Conservation (phyloP, 164 flowering plant species). For the Berberis vulgaris region DNA sequence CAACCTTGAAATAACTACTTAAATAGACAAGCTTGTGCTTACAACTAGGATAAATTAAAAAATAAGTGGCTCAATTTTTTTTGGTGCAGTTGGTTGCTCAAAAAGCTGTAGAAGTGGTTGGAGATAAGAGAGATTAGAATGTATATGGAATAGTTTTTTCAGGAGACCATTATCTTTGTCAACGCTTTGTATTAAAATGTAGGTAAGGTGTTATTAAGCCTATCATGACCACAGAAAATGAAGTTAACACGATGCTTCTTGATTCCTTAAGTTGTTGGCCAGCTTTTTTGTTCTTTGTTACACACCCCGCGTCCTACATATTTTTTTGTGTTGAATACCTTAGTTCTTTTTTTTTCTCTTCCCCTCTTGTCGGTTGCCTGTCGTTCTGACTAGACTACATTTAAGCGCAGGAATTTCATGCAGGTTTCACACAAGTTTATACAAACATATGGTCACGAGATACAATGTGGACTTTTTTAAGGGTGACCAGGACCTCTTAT, state of each 20-base stretch:
- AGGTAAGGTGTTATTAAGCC: conserved; percentile 15
- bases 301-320: conserved; percentile 19
- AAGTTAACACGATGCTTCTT: conserved; percentile 53
- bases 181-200: conserved; percentile 27
- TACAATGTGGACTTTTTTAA: conserved; percentile 28
- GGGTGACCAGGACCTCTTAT: conserved; percentile 18
- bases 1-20: conserved; percentile 28
- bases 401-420: conserved; percentile 6
- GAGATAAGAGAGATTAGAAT: conserved; percentile 27
- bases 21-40: conserved; percentile 33
- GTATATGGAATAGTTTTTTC: conserved; percentile 19
- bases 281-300: conserved; percentile 17
- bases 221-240: conserved; percentile 29
- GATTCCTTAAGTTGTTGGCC: conserved; percentile 26
- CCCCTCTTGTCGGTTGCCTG: conserved; percentile 11
- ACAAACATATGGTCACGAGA: conserved; percentile 25
- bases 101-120: conserved; percentile 41
- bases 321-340: conserved; percentile 14
- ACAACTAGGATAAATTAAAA: conserved; percentile 13
- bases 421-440: conserved; percentile 7
- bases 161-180: conserved; percentile 26
- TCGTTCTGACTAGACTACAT: conserved; percentile 5
- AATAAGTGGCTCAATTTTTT: conserved; percentile 13
- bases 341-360: conserved; percentile 12
- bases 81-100: conserved; percentile 25